Conservation (phyloP, 2,329 filamentous ascomycete genomes). For the Talaromyces sp. region DNA sequence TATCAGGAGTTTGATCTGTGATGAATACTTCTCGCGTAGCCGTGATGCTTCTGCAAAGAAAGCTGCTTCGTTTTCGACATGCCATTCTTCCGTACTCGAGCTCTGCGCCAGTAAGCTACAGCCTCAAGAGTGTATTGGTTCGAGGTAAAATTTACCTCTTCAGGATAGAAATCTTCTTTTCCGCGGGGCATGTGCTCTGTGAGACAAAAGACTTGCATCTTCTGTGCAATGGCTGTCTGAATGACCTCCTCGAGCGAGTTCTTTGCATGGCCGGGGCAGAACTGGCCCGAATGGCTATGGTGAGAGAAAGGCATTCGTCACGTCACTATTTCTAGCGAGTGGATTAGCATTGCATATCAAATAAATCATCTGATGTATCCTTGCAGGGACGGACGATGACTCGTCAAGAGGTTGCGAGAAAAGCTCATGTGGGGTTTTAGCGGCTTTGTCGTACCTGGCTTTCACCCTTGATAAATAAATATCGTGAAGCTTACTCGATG, state of each 20-base stretch:
- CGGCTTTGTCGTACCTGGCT: not conserved
- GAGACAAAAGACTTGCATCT: slow-evolving; percentile 77
- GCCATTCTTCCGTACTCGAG: slow-evolving; percentile 21
- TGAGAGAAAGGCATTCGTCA: slow-evolving; percentile 81
- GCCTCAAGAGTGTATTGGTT: slow-evolving; percentile 18
- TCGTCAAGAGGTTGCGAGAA: not conserved
- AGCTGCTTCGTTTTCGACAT: slow-evolving; percentile 48
- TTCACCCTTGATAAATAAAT: not conserved
- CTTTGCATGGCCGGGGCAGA: slow-evolving; percentile 85
- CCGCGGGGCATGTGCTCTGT: slow-evolving; percentile 94
- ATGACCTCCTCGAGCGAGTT: slow-evolving; percentile 80
- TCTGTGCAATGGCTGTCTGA: slow-evolving; percentile 67
- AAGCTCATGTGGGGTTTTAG: not conserved
- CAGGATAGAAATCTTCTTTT: slow-evolving; percentile 78
- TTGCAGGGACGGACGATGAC: not conserved
- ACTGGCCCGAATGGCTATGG: slow-evolving; percentile 96
- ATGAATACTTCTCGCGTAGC: slow-evolving; percentile 64
- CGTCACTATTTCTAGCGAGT: not conserved
- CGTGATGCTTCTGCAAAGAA: slow-evolving; percentile 73
- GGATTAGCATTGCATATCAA: not conserved
- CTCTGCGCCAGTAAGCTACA: not conserved
- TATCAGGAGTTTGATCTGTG: slow-evolving; percentile 71
- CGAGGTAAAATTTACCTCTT: slow-evolving; percentile 59
- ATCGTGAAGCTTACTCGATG: not conserved
- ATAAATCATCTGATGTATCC: not conserved